phyloP scores from a whole-genome alignment of 768 basidiomycete genomes.

The Amanita muscaria region DNA sequence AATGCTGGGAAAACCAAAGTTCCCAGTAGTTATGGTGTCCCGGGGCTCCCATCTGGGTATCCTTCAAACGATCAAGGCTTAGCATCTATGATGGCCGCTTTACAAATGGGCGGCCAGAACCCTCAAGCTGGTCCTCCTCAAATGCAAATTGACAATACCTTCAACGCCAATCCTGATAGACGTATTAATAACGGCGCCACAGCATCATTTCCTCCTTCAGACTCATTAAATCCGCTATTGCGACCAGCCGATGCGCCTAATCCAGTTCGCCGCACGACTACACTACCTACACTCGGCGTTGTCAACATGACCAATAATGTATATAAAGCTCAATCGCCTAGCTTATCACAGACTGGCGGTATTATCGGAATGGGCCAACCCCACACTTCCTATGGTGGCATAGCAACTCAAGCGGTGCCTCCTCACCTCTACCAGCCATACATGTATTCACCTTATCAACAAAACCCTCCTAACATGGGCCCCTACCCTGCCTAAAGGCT shows the following conservation, averaged over 20 bases:
- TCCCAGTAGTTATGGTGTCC: slow-evolving; percentile 54
- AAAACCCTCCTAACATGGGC: slow-evolving; percentile 72
- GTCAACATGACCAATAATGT: slow-evolving; percentile 28
- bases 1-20: slow-evolving; percentile 55
- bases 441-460: slow-evolving; percentile 79
- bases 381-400: slow-evolving; percentile 54
- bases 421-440: slow-evolving; percentile 71
- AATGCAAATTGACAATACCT: slow-evolving; percentile 53
- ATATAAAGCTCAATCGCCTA: slow-evolving; percentile 57
- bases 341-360: slow-evolving; percentile 43
- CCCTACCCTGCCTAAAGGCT: slow-evolving; percentile 55
- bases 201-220: slow-evolving; percentile 31
- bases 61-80: slow-evolving; percentile 77
- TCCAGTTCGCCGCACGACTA: slow-evolving; percentile 39
- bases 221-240: slow-evolving; percentile 45
- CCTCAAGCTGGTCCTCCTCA: slow-evolving; percentile 72
- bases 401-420: slow-evolving; percentile 51
- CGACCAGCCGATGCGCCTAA: slow-evolving; percentile 41
- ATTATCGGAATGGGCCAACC: slow-evolving; percentile 59
- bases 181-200: slow-evolving; percentile 26
- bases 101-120: slow-evolving; percentile 87
- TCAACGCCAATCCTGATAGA: slow-evolving; percentile 26
- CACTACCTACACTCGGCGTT: slow-evolving; percentile 41
- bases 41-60: slow-evolving; percentile 72
- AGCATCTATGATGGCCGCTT: slow-evolving; percentile 88